These are phyloP conservation scores for Rhodomyrtus tomentosa DNA, from an alignment of 345 rosid genomes.

Conservation along the genomic window DNA sequence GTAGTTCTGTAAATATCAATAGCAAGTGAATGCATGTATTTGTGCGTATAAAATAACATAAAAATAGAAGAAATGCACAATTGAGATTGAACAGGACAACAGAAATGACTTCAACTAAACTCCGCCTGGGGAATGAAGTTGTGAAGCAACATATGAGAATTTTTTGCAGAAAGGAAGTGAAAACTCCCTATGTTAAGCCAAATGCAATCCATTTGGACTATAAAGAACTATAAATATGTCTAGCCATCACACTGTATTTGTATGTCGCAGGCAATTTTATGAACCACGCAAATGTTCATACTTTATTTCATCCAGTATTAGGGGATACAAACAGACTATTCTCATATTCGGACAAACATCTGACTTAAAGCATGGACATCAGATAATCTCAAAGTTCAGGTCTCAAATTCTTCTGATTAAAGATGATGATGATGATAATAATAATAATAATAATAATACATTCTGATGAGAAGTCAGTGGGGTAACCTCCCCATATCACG, in stretches of 20 bases:
- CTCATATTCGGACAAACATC: not conserved
- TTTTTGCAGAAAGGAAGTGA: not conserved
- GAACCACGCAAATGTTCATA: not conserved
- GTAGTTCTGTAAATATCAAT: not conserved
- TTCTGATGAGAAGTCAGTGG: not conserved
- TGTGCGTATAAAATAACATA: not conserved
- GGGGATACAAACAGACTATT: not conserved
- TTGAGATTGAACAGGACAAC: no score
- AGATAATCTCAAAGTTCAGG: not conserved
- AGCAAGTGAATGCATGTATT: not conserved
- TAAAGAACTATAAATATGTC: not conserved
- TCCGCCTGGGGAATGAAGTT: no score
- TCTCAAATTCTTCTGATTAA: not conserved
- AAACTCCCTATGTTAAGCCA: not conserved
- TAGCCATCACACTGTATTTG: not conserved
- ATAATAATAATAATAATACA: no score
- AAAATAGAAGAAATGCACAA: not conserved
- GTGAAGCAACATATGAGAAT: no score
- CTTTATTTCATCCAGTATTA: not conserved
- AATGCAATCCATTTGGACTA: not conserved
- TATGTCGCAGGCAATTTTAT: not conserved
- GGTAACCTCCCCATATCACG: constrained; percentile 77
- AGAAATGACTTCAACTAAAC: no score
- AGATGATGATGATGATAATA: no score
- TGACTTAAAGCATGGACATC: not conserved